Evolutionary conservation across 805 yeast genomes (phyloP), one percentile per base, ranked within the genome.

Genomic region (Pichia exigua): DNA sequence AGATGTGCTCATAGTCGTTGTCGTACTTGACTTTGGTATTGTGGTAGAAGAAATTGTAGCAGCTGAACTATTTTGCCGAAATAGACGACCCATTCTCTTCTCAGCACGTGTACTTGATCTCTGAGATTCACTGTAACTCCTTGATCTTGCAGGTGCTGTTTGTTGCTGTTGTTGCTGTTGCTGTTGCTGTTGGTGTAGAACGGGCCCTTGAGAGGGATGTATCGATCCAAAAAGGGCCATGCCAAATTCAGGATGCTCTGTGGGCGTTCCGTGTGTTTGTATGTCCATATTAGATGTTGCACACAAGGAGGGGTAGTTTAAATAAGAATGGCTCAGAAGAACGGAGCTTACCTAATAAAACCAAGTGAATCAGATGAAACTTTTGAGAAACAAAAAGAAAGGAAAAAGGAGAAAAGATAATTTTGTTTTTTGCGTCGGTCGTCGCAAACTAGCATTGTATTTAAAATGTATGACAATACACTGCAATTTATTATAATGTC

Each of bases 51-150:
- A 21, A 18, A 54, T 45, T 2, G 56, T 32, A 1, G 46, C 48
- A 5, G 51, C 26, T 3, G 54, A 44, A 21, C 50, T 51, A 13
- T 62, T 51, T 41, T 59, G 67, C 47, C 66, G 63, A 51, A 66
- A 66, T 17, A 66, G 50, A 21, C 70, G 54, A 0, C 70, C 70
- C 67, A 64, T 65, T 28, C 70, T 55, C 45, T 66, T 66, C 43
- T 66, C 70, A 4, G 70, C 70, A 38, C 67, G 39, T 5, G 39
- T 54, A 10, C 65, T 59, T 17, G 50, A 44, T 13, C 48, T 57
- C 51, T 60, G 64, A 12, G 67, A 57, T 50, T 65, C 68, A 54
- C 66, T 63, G 45, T 58, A 57, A 56, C 67, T 65, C 18, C 67
- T 47, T 15, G 67, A 59, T 28, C 68, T 53, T 12, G 58, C 41